Conservation (phyloP, 1,139 yeast species). For the Sugiyamaella xylanicola region DNA sequence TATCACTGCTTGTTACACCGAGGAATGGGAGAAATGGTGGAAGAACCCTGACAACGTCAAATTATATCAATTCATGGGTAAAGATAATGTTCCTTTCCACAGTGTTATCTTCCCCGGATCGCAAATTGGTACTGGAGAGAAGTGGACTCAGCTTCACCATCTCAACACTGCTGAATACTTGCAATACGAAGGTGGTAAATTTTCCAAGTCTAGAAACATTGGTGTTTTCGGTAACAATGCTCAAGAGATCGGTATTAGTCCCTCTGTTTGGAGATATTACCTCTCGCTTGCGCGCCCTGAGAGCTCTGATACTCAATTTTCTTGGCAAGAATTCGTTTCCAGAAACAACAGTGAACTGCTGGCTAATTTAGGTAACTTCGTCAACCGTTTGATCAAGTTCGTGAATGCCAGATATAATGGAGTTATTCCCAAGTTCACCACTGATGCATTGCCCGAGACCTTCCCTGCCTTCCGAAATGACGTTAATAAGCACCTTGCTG, state of each 20-base stretch:
- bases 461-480: slow-evolving; percentile 56
- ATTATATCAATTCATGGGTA: slow-evolving; percentile 97
- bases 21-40: slow-evolving; percentile 91
- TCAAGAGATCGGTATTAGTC: slow-evolving; percentile 82
- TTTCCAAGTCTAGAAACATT: slow-evolving; percentile 92
- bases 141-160: slow-evolving; percentile 91
- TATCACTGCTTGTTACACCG: slow-evolving; percentile 90
- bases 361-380: slow-evolving; percentile 96
- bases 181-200: slow-evolving; percentile 97
- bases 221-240: slow-evolving; percentile 99
- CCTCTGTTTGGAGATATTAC: slow-evolving; percentile 98
- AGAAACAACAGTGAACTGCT: slow-evolving; percentile 90
- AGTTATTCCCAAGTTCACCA: slow-evolving; percentile 66
- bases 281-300: slow-evolving; percentile 93
- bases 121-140: slow-evolving; percentile 81
- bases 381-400: slow-evolving; percentile 88
- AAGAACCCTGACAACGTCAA: slow-evolving; percentile 80
- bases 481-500: slow-evolving; percentile 59
- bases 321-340: slow-evolving; percentile 94
- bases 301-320: slow-evolving; percentile 91
- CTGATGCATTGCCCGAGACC: slow-evolving; percentile 47
- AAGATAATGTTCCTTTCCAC: slow-evolving; percentile 98
- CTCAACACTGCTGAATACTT: slow-evolving; percentile 92
- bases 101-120: slow-evolving; percentile 96
- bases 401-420: slow-evolving; percentile 90